A percentile compares a stretch with the other conserved stretches of the same genome.
Conservation (phyloP, 2,329 filamentous ascomycete species). For the Botrytis paeoniae region DNA sequence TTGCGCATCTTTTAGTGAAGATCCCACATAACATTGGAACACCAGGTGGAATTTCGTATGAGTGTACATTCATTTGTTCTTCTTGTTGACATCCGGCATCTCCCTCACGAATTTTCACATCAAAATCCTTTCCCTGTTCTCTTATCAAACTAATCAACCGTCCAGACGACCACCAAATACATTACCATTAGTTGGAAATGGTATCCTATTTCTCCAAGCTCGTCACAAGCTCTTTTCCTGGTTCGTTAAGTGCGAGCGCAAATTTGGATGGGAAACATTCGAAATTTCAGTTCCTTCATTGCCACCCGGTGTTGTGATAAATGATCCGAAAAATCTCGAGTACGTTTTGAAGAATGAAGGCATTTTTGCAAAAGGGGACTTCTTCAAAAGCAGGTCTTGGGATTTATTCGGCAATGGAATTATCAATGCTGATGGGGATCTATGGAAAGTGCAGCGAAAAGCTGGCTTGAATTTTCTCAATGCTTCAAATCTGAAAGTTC, state of each 20-base stretch:
- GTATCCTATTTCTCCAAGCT: constrained; percentile 57
- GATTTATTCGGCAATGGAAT: constrained; percentile 65
- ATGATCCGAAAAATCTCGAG: constrained; percentile 59
- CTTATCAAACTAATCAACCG: not conserved
- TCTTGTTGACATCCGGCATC: not conserved
- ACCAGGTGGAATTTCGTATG: too few relatives aligned
- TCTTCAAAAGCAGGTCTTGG: constrained; percentile 58
- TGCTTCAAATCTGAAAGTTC: constrained; percentile 52
- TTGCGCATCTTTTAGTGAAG: not conserved
- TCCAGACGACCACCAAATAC: constrained; percentile 37
- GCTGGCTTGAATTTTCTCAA: constrained; percentile 60
- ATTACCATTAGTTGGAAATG: constrained; percentile 56
- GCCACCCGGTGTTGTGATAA: constrained; percentile 61
- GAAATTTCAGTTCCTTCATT: constrained; percentile 61
- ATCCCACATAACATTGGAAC: not conserved
- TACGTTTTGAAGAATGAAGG: constrained; percentile 60
- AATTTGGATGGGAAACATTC: constrained; percentile 58
- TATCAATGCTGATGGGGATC: constrained; percentile 62
- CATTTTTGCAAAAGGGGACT: constrained; percentile 59
- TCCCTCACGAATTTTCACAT: not conserved
- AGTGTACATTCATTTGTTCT: not conserved
- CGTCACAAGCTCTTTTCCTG: constrained; percentile 60
- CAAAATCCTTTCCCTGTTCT: not conserved
- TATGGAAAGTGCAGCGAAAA: constrained; percentile 62
- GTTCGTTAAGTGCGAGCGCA: constrained; percentile 57